Evolutionary conservation across 2,329 filamentous ascomycete species (phyloP).

Genomic region (Colletotrichum nymphaeae): DNA sequence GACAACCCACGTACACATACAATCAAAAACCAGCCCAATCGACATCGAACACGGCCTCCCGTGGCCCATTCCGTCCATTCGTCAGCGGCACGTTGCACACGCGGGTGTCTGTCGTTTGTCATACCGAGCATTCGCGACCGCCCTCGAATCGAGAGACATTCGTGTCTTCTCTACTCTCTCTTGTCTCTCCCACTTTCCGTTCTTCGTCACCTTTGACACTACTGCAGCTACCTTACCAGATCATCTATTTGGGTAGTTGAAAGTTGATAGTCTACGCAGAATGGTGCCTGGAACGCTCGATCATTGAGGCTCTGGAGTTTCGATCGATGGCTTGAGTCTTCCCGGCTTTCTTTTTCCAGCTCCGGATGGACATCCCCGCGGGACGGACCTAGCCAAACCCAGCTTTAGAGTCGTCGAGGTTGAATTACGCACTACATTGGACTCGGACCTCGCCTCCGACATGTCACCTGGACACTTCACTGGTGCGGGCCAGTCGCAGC

Average conservation of each 20-base stretch:
- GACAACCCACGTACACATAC: not conserved
- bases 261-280: too few species aligned
- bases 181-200: not conserved
- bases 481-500: slow-evolving; percentile 23
- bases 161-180: not conserved
- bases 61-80: slow-evolving; percentile 18
- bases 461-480: slow-evolving; percentile 29
- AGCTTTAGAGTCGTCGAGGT: not conserved
- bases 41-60: slow-evolving; percentile 5
- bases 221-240: too few species aligned
- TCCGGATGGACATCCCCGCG: slow-evolving; percentile 1
- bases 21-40: not conserved
- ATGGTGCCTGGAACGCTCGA: not conserved
- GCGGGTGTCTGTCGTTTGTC: slow-evolving; percentile 19
- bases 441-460: slow-evolving; percentile 28
- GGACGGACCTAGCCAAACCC: slow-evolving; percentile 1
- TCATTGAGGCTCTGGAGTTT: not conserved
- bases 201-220: not conserved
- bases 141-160: not conserved
- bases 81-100: slow-evolving; percentile 20
- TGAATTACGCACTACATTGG: slow-evolving; percentile 6
- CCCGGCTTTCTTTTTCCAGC: not conserved
- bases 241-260: too few species aligned
- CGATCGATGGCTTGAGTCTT: not conserved
- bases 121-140: not conserved